Base-by-base conservation (phyloP, 208 protist genomes). In the Leishmania arabica region DNA sequence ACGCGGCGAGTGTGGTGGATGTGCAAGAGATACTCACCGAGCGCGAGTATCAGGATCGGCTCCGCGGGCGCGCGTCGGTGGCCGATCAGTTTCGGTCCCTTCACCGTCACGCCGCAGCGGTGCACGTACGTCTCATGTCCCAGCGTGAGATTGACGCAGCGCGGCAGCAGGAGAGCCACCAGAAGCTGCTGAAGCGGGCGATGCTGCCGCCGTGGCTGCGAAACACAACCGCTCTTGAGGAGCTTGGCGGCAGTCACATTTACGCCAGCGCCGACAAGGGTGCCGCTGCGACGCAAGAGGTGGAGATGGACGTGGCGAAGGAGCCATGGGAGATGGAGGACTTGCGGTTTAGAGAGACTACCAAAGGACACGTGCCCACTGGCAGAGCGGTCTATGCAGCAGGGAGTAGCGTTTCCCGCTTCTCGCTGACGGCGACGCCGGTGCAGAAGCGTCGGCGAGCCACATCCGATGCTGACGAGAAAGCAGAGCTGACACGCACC, bases 151-250 rank as follows among this genome's bases (percentile, higher is more conserved):
- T 93, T 3, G 91, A 96, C 66, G 77, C 75, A 3, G 84, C 82
- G 40, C 86, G 84, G 70, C 86, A 47, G 27, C 74, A 65, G 56
- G 88, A 86, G 31, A 96, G 90, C 64, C 77, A 78, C 40, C 87
- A 84, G 42, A 97, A 96, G 80, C 80, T 97, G 27, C 79, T 86
- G 37, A 97, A 97, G 80, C 88, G 95, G 27, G 73, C 83, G 5
- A 84, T 94, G 77, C 90, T 96, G 69, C 95, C 95, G 8, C 95
- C 95, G 17, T 97, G 95, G 93, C 84, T 97, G 76, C 88, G 83
- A 3, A 84, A 91, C 77, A 75, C 79, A 37, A 37, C 77, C 40
- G 9, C 70, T 3, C 64, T 85, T 17, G 42, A 80, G 27, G 70
- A 74, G 19, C 74, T 80, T 13, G 75, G 79, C 1, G 78, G 74